Conservation (phyloP, 371 early-diverging fungal species). For the Chytridiales sp. region DNA sequence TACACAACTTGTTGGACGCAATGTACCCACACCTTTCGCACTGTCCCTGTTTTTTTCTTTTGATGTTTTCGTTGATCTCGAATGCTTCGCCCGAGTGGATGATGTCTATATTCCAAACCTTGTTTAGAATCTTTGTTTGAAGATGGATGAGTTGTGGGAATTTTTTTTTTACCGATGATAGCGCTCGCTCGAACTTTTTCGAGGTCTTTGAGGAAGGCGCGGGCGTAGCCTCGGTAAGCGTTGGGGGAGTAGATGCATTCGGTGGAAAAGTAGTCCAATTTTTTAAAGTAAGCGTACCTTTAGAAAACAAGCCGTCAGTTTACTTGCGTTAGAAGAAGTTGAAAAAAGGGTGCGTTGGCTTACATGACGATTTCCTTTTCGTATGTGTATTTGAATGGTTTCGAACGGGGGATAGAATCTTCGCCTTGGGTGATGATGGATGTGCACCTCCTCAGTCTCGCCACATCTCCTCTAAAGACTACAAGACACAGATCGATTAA, state of each 20-base stretch:
- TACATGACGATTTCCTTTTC: slow-evolving; percentile 99
- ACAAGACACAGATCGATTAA: slow-evolving; percentile 1
- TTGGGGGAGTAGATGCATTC: slow-evolving; percentile 99
- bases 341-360: slow-evolving; percentile 1
- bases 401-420: slow-evolving; percentile 79
- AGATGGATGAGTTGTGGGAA: too few relatives aligned
- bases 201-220: slow-evolving; percentile 95
- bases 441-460: slow-evolving; percentile 93
- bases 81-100: slow-evolving; percentile 94
- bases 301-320: too few relatives aligned
- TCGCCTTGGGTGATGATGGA: slow-evolving; percentile 83
- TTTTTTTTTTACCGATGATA: slow-evolving; percentile 86
- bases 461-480: slow-evolving; percentile 97
- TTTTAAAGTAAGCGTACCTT: slow-evolving; percentile 96
- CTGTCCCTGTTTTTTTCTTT: slow-evolving; percentile 19
- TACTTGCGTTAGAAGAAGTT: too few relatives aligned
- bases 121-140: too few relatives aligned
- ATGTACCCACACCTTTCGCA: slow-evolving; percentile 86
- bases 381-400: slow-evolving; percentile 99
- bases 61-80: slow-evolving; percentile 64
- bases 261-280: slow-evolving; percentile 98
- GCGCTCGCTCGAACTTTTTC: slow-evolving; percentile 90
- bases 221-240: slow-evolving; percentile 96
- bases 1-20: slow-evolving; percentile 86
- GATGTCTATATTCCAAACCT: slow-evolving; percentile 60